Base-by-base conservation (phyloP, 148 eudicot genomes). In the Vaccinium corymbosum region DNA sequence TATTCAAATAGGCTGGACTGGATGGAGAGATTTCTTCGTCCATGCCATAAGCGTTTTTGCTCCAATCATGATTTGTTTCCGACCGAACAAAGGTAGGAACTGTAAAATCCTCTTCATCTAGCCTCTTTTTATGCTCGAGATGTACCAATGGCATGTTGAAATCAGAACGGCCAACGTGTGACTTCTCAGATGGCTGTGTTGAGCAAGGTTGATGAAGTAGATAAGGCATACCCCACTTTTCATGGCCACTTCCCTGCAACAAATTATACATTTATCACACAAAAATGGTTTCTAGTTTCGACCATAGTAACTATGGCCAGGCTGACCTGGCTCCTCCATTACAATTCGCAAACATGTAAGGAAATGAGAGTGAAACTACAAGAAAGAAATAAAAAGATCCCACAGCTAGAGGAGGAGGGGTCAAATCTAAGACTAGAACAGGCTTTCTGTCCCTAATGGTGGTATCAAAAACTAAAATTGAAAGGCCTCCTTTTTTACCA, bases 71-170 rank as follows among this genome's bases (percentile, higher is more conserved):
- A 86, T 74, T 86, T n/a, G 81, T 82, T 32, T 61, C 87, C 14
- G 93, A 75, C 70, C 89, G 92, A 83, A 91, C 84, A 79, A 93
- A 97, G 78, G 93, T 85, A 61, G 98, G 98, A 86, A 94, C 99
- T 72, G 80, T 85, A 79, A 90, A 95, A 80, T 97, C 97, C 83
- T 93, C 98, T 73, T 93, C 94, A 75, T 94, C 96, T 51, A 83
- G 79, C 79, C 86, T 92, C 88, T 87, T 88, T 82, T 78, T 80
- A 51, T 81, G 87, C 85, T 85, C 92, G 62, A 75, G 76, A 48
- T 80, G 90, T 75, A 62, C 76, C 12, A 80, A 56, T 55, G 88
- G 76, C 72, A 87, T 89, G 84, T 79, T 88, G 72, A 78, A 78
- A 86, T 90, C 90, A 76, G 88, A 72, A 80, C 80, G 82, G 55